Conservation (phyloP, 768 basidiomycete species). For the Podaxis sp. region DNA sequence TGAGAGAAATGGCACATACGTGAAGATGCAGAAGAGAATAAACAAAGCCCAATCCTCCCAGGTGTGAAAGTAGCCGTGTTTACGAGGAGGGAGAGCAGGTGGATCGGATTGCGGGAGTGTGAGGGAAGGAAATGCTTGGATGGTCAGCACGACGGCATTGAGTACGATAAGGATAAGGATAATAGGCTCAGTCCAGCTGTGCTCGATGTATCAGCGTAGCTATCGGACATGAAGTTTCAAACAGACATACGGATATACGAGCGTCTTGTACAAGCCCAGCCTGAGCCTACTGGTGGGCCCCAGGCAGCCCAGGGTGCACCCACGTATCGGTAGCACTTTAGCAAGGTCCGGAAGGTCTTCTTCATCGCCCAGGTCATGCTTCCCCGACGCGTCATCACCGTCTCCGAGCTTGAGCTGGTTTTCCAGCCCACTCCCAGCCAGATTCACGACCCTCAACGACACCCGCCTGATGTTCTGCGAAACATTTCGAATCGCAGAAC, state of each 20-base stretch:
- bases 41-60: conserved; percentile 95
- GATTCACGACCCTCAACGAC: conserved; percentile 80
- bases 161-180: conserved; percentile 83
- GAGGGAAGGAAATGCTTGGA: conserved; percentile 70
- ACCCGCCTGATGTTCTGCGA: conserved; percentile 59
- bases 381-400: conserved; percentile 35
- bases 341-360: conserved; percentile 41
- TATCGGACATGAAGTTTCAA: conserved; percentile 10
- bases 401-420: conserved; percentile 58
- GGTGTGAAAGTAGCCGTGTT: conserved; percentile 74
- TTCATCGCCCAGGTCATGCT: conserved; percentile 35
- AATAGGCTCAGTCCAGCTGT: conserved; percentile 82
- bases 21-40: conserved; percentile 80
- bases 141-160: conserved; percentile 78
- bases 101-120: conserved; percentile 49
- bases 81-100: conserved; percentile 37
- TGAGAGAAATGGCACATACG: conserved; percentile 48
- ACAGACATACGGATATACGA: conserved; percentile 67
- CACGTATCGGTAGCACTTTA: conserved; percentile 58
- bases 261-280: conserved; percentile 59
- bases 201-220: not conserved
- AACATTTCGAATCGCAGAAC: conserved; percentile 57
- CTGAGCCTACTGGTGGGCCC: conserved; percentile 69
- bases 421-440: conserved; percentile 61
- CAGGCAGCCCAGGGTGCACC: conserved; percentile 76